Evolutionary conservation across 192 early-diverging fungal species (phyloP), one percentile per base, ranked within the genome.

Genomic region (Pilaira anomala): DNA sequence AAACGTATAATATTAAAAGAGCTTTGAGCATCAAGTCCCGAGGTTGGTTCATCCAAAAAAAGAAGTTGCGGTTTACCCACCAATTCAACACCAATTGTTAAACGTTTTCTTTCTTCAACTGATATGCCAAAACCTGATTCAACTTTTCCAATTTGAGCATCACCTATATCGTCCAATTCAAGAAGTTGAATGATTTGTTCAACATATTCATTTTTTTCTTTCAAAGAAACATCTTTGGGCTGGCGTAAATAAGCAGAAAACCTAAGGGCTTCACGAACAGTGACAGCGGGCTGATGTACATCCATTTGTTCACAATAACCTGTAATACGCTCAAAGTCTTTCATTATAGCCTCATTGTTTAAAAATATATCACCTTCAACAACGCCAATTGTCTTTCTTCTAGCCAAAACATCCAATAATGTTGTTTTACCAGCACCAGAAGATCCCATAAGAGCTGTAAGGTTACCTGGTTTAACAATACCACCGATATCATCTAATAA

Each of bases 221-320:
- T 68, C 1, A 44, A 39, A 2, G 78, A 48, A 71, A 85, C 79
- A 41, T 76, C 59, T 56, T 76, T n/a, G 60, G 82, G 82, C 58
- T 91, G 78, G 7, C 92, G 80, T 13, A 94, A 77, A 54, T 85
- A 67, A 11, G 92, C 90, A 4, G 89, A 90, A 74, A 85, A 91
- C 54, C 85, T 71, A 41, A 97, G 89, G 3, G 93, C 89, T 71
- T 97, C 95, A 63, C 88, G 87, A 3, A 97, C 95, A 4, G 95
- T 97, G 63, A 93, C 79, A 48, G 91, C 93, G 14, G 86, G 81
- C 73, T 89, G 87, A 62, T 93, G 78, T 9, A 88, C 84, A 78
- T 96, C 95, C 69, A 94, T 92, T 63, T 97, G 95, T 72, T 95
- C 93, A 25, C 94, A 92, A 69, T 91, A 94, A 30, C 91, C 82